Conservation (phyloP, 2,329 filamentous ascomycete species). For the Penicillium sp. region DNA sequence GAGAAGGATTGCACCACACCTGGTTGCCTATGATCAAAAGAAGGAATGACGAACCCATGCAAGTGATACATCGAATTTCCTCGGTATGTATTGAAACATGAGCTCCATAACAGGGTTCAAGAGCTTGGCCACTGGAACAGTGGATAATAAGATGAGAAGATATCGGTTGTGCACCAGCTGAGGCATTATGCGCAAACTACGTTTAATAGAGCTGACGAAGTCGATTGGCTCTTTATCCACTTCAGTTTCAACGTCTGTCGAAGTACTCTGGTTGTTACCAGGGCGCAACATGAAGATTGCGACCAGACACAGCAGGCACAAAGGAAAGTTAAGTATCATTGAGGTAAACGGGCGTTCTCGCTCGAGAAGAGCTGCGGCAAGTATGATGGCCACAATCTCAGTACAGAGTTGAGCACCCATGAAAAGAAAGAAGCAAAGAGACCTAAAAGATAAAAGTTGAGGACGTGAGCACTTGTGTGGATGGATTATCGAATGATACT, state of each 20-base stretch:
- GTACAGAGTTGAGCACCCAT: conserved; percentile 2
- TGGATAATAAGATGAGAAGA: not conserved
- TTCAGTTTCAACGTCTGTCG: not conserved
- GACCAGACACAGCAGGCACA: not conserved
- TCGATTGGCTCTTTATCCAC: not conserved
- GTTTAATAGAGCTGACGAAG: not conserved
- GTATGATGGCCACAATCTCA: conserved; percentile 4
- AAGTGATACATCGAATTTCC: conserved; percentile 2
- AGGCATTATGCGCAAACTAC: not conserved
- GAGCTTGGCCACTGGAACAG: conserved; percentile 1
- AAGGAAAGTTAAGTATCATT: conserved; percentile 2
- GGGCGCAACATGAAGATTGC: not conserved
- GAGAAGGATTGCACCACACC: not conserved
- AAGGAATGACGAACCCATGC: not conserved
- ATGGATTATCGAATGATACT: too few relatives aligned
- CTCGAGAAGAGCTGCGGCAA: not conserved
- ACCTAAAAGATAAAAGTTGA: not conserved
- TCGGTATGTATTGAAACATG: conserved; percentile 7
- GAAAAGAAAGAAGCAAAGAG: conserved; percentile 6
- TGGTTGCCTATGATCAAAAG: too few relatives aligned
- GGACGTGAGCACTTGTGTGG: too few relatives aligned
- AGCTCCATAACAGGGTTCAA: conserved; percentile 3
- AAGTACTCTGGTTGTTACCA: not conserved
- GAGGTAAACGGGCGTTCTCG: not conserved
- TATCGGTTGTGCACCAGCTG: not conserved